Percentiles rank a stretch among this genome's conserved stretches.
phyloP scores from a whole-genome alignment of 2,329 filamentous ascomycete species.

The Nothomitra cinnamomea region DNA sequence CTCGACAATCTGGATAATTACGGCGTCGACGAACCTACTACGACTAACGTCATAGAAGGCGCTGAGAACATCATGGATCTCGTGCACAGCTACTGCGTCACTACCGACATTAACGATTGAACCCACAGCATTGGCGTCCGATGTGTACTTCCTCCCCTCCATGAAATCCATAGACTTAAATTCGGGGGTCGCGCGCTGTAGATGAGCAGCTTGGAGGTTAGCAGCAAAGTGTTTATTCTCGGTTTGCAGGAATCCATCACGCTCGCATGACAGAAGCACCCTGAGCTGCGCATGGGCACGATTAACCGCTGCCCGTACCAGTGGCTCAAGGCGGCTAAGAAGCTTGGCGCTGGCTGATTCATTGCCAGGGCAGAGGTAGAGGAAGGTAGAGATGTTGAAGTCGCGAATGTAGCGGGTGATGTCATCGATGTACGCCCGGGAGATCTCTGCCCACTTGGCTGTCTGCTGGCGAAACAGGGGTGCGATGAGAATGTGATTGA shows the following conservation, averaged over 20 bases:
- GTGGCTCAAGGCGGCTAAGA: neutral
- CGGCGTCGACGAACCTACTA: conserved; percentile 21
- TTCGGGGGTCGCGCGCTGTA: neutral
- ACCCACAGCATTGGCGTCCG: neutral
- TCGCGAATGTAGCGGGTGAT: neutral
- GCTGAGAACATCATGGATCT: conserved; percentile 18
- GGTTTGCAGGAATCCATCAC: neutral
- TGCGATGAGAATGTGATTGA: neutral
- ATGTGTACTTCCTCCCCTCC: neutral
- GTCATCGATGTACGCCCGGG: neutral
- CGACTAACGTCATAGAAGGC: conserved; percentile 21
- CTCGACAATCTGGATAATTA: conserved; percentile 18
- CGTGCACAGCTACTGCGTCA: conserved; percentile 12
- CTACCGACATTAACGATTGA: conserved; percentile 10
- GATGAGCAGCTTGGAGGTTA: neutral
- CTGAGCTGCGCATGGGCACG: neutral
- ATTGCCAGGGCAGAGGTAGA: neutral
- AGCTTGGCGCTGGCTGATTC: neutral
- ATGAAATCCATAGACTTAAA: neutral
- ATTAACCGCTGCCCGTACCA: neutral
- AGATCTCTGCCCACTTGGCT: neutral
- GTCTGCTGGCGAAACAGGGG: conserved; percentile 1
- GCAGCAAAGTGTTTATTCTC: conserved; percentile 1
- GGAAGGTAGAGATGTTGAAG: neutral
- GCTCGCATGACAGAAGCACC: neutral